Percentiles rank a stretch among this genome's conserved stretches.
These are phyloP conservation scores for Postia placenta DNA, from an alignment of 768 basidiomycete genomes.

Conservation along the genomic window DNA sequence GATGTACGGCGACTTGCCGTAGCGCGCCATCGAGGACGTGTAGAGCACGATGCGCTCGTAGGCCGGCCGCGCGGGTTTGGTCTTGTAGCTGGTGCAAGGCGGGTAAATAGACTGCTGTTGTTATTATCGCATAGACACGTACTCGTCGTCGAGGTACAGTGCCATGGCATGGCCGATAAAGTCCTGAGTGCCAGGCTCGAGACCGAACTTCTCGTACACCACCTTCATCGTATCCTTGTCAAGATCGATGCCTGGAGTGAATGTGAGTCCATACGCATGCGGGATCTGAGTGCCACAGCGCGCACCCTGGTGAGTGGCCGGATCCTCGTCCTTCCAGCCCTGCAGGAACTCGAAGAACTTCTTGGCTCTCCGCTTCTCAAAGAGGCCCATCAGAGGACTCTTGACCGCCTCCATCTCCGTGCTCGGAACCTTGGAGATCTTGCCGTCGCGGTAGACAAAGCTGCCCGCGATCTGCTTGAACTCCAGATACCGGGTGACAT, in stretches of 20 bases:
- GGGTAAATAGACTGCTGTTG: background rate
- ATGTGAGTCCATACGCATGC: background rate
- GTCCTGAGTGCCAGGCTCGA: slow-evolving; percentile 96
- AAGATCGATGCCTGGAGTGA: slow-evolving; percentile 61
- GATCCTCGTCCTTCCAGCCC: slow-evolving; percentile 91
- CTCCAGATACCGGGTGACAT: slow-evolving; percentile 97
- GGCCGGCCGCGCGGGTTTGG: slow-evolving; percentile 81
- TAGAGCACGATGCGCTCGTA: slow-evolving; percentile 96
- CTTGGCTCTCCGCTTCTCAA: slow-evolving; percentile 97
- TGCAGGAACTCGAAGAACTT: slow-evolving; percentile 98
- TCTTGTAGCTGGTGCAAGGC: slow-evolving; percentile 67
- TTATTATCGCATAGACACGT: slow-evolving; percentile 27
- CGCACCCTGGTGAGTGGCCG: slow-evolving; percentile 92
- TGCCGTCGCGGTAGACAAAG: slow-evolving; percentile 95
- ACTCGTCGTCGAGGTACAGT: slow-evolving; percentile 96
- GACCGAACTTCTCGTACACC: slow-evolving; percentile 94
- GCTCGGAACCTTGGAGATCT: slow-evolving; percentile 94
- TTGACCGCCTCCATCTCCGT: slow-evolving; percentile 96
- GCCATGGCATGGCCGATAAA: slow-evolving; percentile 99
- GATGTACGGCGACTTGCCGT: slow-evolving; percentile 99
- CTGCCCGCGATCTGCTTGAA: slow-evolving; percentile 99
- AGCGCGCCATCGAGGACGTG: slow-evolving; percentile 97
- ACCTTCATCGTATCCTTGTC: slow-evolving; percentile 90
- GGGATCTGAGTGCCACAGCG: background rate
- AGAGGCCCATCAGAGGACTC: slow-evolving; percentile 97